phyloP scores from a whole-genome alignment of 176 grass and related monocot species.

The Hordeum marinum region DNA sequence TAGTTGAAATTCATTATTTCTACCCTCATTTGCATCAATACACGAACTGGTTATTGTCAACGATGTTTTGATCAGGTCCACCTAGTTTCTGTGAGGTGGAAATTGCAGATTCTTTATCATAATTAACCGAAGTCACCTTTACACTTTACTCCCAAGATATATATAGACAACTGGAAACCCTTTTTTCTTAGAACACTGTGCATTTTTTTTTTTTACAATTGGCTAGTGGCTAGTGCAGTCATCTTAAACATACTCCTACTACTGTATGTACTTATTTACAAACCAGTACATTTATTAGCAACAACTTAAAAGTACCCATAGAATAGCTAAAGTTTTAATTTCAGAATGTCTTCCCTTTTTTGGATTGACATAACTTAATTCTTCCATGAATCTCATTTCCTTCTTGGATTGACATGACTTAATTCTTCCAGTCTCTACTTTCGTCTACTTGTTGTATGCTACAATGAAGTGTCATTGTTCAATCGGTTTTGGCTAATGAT shows the following conservation, averaged over 20 bases:
- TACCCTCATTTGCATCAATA: background rate
- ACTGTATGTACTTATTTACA: background rate
- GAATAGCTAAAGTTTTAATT: background rate
- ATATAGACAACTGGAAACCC: too few species aligned
- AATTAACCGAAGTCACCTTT: background rate
- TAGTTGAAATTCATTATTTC: background rate
- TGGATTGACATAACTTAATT: too few species aligned
- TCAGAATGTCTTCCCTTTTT: background rate
- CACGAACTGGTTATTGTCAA: background rate
- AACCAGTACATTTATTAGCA: background rate
- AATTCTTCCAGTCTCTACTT: background rate
- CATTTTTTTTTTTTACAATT: background rate
- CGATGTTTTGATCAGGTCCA: background rate
- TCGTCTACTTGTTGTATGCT: background rate
- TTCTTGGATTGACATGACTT: too few species aligned
- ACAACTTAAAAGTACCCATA: background rate
- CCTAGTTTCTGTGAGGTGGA: background rate
- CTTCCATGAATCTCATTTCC: background rate
- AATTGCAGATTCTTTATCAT: background rate
- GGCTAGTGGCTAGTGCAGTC: background rate
- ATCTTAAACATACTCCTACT: background rate
- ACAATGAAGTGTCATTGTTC: background rate
- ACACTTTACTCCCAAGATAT: background rate
- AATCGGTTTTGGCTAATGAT: background rate
- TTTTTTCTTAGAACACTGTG: background rate